Conservation (phyloP, 129 eudicot species). For the Artemisia annua region DNA sequence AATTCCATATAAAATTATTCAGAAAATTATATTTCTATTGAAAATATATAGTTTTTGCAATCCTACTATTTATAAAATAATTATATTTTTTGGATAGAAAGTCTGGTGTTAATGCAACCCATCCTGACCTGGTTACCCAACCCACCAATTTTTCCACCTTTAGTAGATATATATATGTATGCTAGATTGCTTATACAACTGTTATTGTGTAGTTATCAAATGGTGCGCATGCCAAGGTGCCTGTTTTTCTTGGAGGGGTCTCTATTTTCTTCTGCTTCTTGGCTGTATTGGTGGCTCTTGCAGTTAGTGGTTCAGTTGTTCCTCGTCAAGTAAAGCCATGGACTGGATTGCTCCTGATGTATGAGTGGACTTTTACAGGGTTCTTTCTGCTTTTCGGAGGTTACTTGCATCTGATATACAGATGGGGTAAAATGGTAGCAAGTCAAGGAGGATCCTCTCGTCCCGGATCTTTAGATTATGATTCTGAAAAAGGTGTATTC, state of each 20-base stretch:
- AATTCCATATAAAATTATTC: background rate
- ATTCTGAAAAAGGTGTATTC: conserved; percentile 75
- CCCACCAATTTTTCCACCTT: background rate
- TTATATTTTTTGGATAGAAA: background rate
- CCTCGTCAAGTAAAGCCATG: conserved; percentile 95
- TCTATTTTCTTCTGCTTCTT: conserved; percentile 69
- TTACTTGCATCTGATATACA: conserved; percentile 59
- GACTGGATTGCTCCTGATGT: conserved; percentile 89
- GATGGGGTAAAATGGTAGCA: conserved; percentile 77
- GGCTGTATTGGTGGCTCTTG: conserved; percentile 68
- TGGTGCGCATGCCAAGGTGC: conserved; percentile 66
- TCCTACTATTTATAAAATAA: background rate
- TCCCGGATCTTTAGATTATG: conserved; percentile 60
- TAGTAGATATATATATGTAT: background rate
- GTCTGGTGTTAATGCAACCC: background rate
- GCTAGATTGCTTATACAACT: conserved; percentile 6
- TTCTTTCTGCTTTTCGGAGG: conserved; percentile 80
- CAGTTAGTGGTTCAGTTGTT: conserved; percentile 58
- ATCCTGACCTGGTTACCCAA: background rate
- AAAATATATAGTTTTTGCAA: background rate
- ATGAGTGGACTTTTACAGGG: conserved; percentile 87
- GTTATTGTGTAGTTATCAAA: conserved; percentile 42
- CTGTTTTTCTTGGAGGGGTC: conserved; percentile 64
- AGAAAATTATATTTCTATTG: background rate
- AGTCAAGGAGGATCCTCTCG: conserved; percentile 53